Evolutionary conservation across 257 asterid genomes (phyloP).

Genomic region (Solanum clarkiae): DNA sequence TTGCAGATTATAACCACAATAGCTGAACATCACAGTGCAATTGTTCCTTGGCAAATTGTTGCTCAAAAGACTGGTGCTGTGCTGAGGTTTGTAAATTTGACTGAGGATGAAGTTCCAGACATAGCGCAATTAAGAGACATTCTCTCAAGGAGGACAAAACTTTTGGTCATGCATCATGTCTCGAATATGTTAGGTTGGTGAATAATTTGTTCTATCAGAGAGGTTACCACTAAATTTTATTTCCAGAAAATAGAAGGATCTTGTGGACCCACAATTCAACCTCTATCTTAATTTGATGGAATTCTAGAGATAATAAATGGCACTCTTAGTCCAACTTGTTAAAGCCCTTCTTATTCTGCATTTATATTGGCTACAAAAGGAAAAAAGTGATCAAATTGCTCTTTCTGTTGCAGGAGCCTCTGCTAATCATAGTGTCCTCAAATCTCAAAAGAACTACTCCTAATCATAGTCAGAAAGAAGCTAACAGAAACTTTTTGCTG

Average conservation of each 20-base stretch:
- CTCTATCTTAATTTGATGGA: background rate
- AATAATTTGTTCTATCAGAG: background rate
- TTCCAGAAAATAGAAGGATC: background rate
- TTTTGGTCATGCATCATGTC: conserved; percentile 70
- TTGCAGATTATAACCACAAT: conserved; percentile 67
- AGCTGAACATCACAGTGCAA: conserved; percentile 96
- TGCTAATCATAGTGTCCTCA: background rate
- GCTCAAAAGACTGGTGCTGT: conserved; percentile 95
- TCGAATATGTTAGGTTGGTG: conserved; percentile 81
- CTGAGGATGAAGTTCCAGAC: conserved; percentile 79
- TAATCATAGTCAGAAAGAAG: background rate
- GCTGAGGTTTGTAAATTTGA: conserved; percentile 52
- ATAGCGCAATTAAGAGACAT: conserved; percentile 38
- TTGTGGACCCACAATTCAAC: background rate
- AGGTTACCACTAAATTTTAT: background rate
- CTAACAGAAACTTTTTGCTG: background rate
- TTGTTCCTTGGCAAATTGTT: conserved; percentile 97
- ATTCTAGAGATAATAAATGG: background rate
- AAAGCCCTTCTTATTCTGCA: background rate
- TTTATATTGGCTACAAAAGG: background rate
- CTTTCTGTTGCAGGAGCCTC: background rate
- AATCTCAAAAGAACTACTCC: background rate
- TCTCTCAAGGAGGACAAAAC: conserved; percentile 58
- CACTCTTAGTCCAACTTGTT: background rate
- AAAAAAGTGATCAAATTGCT: background rate